phyloP scores from a whole-genome alignment of 2,329 filamentous ascomycete genomes.

The Cladosporium oxysporum region DNA sequence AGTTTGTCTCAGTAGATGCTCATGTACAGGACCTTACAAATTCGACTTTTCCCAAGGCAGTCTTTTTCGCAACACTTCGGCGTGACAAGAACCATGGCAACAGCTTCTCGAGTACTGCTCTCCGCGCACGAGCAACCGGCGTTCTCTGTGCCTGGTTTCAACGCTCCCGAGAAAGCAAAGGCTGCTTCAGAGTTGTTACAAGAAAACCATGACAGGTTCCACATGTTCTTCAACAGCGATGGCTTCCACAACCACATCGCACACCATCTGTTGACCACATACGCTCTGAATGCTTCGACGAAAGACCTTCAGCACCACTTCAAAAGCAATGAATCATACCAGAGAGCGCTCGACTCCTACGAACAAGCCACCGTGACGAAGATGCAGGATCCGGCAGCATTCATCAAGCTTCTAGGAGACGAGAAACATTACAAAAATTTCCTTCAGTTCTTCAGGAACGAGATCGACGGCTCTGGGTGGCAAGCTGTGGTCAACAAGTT shows the following conservation, averaged over 20 bases:
- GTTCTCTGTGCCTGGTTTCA: conserved; percentile 46
- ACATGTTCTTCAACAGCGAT: conserved; percentile 75
- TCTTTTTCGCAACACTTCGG: background rate
- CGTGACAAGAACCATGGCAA: conserved; percentile 47
- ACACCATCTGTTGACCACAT: conserved; percentile 76
- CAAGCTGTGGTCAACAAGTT: conserved; percentile 64
- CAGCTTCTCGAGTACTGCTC: conserved; percentile 50
- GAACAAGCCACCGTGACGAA: conserved; percentile 56
- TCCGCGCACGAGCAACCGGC: conserved; percentile 46
- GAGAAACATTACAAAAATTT: conserved; percentile 70
- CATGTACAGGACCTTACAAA: background rate
- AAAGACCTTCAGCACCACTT: conserved; percentile 65
- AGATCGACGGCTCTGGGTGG: conserved; percentile 68
- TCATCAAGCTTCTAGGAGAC: conserved; percentile 63
- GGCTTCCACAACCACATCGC: conserved; percentile 83
- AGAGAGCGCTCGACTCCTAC: conserved; percentile 49
- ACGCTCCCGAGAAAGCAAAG: conserved; percentile 60
- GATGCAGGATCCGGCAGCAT: conserved; percentile 59
- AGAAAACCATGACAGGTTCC: conserved; percentile 70
- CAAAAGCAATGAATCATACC: conserved; percentile 65
- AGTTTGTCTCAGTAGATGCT: background rate
- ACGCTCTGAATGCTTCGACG: conserved; percentile 68
- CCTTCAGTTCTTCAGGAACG: conserved; percentile 71
- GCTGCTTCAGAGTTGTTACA: conserved; percentile 70
- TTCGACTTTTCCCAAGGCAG: background rate